Conservation (phyloP, 2,329 filamentous ascomycete species). For the Colletotrichum filicis region DNA sequence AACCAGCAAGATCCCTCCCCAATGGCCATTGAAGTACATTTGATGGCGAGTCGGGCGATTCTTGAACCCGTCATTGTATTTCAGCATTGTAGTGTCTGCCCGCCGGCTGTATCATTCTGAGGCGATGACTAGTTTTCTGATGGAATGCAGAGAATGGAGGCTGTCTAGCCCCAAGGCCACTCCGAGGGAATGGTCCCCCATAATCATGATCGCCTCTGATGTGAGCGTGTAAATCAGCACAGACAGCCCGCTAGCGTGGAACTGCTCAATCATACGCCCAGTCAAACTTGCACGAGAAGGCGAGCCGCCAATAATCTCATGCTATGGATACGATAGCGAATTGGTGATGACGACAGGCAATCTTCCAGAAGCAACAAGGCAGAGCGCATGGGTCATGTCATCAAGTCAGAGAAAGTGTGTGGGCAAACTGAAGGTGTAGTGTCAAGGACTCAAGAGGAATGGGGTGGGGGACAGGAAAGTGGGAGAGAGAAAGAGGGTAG, state of each 20-base stretch:
- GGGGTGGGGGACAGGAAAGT: not conserved
- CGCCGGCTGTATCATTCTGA: not conserved
- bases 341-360: not conserved
- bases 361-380: not conserved
- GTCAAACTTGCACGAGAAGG: not conserved
- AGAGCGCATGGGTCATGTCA: not conserved
- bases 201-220: not conserved
- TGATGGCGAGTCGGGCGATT: not conserved
- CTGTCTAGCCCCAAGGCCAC: too few species aligned
- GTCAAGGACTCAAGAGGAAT: not conserved
- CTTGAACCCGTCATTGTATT: too few species aligned
- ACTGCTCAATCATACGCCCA: not conserved
- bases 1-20: slow-evolving; percentile 7
- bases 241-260: not conserved
- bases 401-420: too few species aligned
- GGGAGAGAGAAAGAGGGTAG: not conserved
- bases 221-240: not conserved
- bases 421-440: not conserved
- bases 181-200: not conserved
- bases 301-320: not conserved
- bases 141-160: not conserved
- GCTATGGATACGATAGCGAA: not conserved
- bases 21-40: too few species aligned
- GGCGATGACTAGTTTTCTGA: not conserved
- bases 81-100: not conserved